Evolutionary conservation across 768 basidiomycete species (phyloP).

Genomic region (Auriculariales sp.): DNA sequence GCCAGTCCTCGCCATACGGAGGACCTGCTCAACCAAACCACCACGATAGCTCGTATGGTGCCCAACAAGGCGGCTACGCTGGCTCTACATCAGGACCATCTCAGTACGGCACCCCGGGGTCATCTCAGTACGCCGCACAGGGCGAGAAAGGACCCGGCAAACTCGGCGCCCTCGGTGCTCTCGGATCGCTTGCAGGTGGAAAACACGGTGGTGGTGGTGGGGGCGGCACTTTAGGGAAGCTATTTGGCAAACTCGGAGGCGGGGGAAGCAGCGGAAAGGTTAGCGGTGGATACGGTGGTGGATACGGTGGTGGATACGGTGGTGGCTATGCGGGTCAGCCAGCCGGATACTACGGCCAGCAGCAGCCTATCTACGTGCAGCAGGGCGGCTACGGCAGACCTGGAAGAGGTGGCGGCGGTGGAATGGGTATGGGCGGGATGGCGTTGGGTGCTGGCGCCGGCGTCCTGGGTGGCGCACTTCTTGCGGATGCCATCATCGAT

Average conservation of each 20-base stretch:
- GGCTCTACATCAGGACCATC: not conserved
- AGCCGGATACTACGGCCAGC: too few relatives aligned
- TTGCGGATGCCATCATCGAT: constrained; percentile 38
- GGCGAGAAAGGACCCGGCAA: not conserved
- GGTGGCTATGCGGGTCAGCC: too few relatives aligned
- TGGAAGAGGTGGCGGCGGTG: constrained; percentile 31
- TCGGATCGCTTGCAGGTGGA: constrained; percentile 3
- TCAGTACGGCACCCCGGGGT: constrained; percentile 10
- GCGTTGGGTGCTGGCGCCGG: constrained; percentile 37
- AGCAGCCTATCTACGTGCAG: constrained; percentile 3
- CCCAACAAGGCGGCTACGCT: constrained; percentile 12
- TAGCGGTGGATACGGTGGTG: constrained; percentile 12
- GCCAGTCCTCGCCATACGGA: constrained; percentile 6
- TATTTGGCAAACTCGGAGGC: not conserved
- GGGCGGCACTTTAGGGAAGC: not conserved
- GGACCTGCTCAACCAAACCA: constrained; percentile 13
- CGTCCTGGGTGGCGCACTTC: constrained; percentile 45
- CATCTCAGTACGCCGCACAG: constrained; percentile 7
- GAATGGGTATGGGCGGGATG: constrained; percentile 26
- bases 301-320: constrained; percentile 8
- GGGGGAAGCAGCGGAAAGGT: constrained; percentile 15
- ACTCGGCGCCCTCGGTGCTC: not conserved
- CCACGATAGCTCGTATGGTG: constrained; percentile 14
- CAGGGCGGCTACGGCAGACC: constrained; percentile 12
- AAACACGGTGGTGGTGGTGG: not conserved